Conservation (phyloP, 2,329 filamentous ascomycete genomes). For the Ceratocystis smalleyi region DNA sequence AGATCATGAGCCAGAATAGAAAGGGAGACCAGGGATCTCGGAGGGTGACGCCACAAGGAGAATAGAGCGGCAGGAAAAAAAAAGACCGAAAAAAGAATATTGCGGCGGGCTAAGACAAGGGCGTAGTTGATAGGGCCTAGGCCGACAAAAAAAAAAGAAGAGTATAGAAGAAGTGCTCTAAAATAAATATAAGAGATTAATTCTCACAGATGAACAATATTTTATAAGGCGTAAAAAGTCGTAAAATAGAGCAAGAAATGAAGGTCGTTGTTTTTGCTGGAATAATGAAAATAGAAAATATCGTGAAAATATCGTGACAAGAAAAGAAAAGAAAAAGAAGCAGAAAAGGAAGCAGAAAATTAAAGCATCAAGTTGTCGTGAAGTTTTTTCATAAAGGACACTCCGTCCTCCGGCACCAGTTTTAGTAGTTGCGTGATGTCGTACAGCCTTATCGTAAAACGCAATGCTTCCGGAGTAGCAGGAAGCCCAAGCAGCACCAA, state of each 20-base stretch:
- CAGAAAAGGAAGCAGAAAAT: conserved; percentile 2
- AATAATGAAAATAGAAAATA: conserved; percentile 9
- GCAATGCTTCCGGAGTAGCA: background rate
- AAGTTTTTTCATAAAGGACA: conserved; percentile 5
- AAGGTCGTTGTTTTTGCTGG: background rate
- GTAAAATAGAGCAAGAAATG: background rate
- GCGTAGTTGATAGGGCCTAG: background rate
- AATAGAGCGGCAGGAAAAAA: background rate
- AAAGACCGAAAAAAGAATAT: background rate
- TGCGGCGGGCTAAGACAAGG: background rate
- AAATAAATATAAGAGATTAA: background rate
- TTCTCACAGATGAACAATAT: background rate
- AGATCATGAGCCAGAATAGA: conserved; percentile 4
- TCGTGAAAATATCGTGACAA: conserved; percentile 10
- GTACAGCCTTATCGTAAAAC: background rate
- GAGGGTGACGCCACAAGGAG: background rate
- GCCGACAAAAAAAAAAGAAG: background rate
- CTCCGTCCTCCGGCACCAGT: background rate
- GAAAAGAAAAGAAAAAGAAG: conserved; percentile 13
- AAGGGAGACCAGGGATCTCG: background rate
- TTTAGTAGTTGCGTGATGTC: background rate
- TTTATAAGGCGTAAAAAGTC: conserved; percentile 1
- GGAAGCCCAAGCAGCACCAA: background rate
- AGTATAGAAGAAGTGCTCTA: background rate
- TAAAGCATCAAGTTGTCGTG: background rate